A percentile compares a stretch with the other conserved stretches of the same genome.
phyloP scores from a whole-genome alignment of 2,329 filamentous ascomycete species.

The Paraconiothyrium brasiliense region DNA sequence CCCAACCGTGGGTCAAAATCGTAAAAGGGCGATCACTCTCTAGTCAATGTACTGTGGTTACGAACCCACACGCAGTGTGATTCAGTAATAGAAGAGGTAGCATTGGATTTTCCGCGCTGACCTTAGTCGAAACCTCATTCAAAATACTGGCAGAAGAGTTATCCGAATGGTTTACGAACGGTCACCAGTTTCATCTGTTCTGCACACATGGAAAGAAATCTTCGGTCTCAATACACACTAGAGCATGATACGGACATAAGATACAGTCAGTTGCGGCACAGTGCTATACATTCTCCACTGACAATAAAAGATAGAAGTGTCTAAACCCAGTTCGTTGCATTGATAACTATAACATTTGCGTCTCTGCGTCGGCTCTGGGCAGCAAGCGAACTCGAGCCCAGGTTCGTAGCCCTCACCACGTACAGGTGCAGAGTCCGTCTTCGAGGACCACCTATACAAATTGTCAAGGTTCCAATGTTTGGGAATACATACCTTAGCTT shows the following conservation, averaged over 20 bases:
- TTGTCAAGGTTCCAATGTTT: not conserved
- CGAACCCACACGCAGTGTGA: too few species aligned
- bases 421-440: slow-evolving; percentile 20
- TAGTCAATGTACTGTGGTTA: too few species aligned
- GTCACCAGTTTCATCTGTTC: too few species aligned
- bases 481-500: not conserved
- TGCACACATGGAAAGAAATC: too few species aligned
- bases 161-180: too few species aligned
- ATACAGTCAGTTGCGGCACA: not conserved
- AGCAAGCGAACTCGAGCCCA: not conserved
- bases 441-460: slow-evolving; percentile 7
- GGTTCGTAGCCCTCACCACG: slow-evolving; percentile 21
- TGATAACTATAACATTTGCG: slow-evolving; percentile 1
- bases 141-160: too few species aligned
- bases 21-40: too few species aligned
- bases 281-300: not conserved
- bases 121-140: too few species aligned
- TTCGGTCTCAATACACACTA: too few species aligned
- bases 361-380: slow-evolving; percentile 20
- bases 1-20: too few species aligned
- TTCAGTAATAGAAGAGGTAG: too few species aligned
- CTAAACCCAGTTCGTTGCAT: not conserved
- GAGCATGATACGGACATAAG: not conserved
- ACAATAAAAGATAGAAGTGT: not conserved
- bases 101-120: too few species aligned